A percentile compares a stretch with the other conserved stretches of the same genome.
These are phyloP conservation scores for Tuber magnatum DNA, from an alignment of 495 filamentous ascomycete species.

Conservation along the genomic window DNA sequence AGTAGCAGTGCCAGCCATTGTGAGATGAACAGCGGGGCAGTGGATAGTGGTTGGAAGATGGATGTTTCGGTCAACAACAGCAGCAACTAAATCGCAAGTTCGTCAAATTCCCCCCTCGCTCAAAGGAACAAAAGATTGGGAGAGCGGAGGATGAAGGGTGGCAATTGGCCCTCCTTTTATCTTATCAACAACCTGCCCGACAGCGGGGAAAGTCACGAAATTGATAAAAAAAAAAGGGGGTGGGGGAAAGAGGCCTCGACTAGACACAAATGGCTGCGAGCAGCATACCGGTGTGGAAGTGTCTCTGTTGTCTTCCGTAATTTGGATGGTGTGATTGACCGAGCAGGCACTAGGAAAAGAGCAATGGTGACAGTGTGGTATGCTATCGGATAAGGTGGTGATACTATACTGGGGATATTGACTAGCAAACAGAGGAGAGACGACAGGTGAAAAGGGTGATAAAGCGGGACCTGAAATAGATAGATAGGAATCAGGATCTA, in stretches of 20 bases:
- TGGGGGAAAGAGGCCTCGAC: neutral
- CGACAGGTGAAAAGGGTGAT: too few relatives aligned
- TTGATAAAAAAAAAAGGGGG: neutral
- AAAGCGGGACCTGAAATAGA: too few relatives aligned
- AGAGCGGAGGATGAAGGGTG: neutral
- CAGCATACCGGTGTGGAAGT: neutral
- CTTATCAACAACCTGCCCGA: neutral
- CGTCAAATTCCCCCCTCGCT: neutral
- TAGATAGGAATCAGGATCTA: too few relatives aligned
- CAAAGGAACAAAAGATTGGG: neutral
- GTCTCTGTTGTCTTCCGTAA: too few relatives aligned
- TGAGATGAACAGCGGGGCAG: constrained; percentile 29
- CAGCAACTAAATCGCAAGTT: neutral
- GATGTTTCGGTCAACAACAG: neutral
- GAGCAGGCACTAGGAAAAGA: too few relatives aligned
- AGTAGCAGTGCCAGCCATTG: constrained; percentile 27
- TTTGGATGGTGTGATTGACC: too few relatives aligned
- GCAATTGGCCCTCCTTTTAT: constrained; percentile 2
- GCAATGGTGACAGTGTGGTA: too few relatives aligned
- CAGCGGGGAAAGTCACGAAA: neutral
- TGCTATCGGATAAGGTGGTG: too few relatives aligned
- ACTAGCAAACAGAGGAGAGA: too few relatives aligned
- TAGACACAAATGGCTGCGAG: neutral
- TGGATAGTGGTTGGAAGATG: constrained; percentile 3
- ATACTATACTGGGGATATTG: too few relatives aligned